A percentile compares a stretch with the other conserved stretches of the same genome.
Conservation (phyloP, 164 flowering plant genomes). For the Umbilicus rupestris region DNA sequence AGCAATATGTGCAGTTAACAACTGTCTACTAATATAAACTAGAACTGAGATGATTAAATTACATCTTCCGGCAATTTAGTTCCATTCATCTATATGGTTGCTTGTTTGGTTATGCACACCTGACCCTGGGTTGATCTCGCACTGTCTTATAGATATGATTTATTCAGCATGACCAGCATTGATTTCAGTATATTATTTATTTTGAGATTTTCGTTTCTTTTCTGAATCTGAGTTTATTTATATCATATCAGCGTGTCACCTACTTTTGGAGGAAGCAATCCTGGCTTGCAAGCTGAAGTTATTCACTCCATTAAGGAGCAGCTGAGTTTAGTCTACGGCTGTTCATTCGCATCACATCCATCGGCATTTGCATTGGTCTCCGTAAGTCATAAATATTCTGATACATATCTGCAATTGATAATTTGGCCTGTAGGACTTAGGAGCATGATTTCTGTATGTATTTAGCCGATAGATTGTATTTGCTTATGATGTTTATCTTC, state of each 20-base stretch:
- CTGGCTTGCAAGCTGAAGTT: slow-evolving; percentile 77
- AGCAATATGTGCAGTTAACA: not conserved
- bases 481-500: not conserved
- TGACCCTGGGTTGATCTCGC: too few relatives aligned
- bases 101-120: too few relatives aligned
- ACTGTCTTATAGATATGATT: too few relatives aligned
- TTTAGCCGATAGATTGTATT: too few relatives aligned
- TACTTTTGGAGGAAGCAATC: slow-evolving; percentile 91
- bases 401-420: not conserved
- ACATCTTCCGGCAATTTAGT: too few relatives aligned
- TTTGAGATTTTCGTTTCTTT: not conserved
- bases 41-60: too few relatives aligned
- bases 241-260: slow-evolving; percentile 53
- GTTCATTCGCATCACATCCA: slow-evolving; percentile 45
- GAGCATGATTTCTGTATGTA: too few relatives aligned
- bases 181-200: not conserved
- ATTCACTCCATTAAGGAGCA: slow-evolving; percentile 74
- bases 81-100: too few relatives aligned
- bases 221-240: not conserved
- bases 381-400: slow-evolving; percentile 32
- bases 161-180: not conserved
- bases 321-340: slow-evolving; percentile 68
- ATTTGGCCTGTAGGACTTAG: not conserved
- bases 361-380: slow-evolving; percentile 80
- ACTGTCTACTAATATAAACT: too few relatives aligned